Evolutionary conservation across 768 basidiomycete genomes (phyloP).

Genomic region (Termitomyces sp.): DNA sequence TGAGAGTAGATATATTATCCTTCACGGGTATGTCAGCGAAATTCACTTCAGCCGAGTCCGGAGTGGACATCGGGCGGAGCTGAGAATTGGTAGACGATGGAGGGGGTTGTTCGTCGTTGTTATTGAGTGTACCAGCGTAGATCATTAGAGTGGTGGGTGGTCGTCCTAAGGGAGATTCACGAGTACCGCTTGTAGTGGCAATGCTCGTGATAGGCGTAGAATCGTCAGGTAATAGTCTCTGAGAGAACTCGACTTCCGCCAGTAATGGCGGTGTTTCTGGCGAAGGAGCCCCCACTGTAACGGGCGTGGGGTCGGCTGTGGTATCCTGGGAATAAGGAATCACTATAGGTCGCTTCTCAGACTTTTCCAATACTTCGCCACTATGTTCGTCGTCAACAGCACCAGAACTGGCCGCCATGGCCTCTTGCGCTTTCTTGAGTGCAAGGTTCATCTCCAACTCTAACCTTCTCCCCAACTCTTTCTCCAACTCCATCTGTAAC

Average conservation of each 20-base stretch:
- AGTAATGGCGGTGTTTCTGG: not conserved
- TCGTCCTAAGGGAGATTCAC: not conserved
- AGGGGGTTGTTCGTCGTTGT: not conserved
- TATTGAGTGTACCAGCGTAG: not conserved
- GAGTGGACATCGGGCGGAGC: not conserved
- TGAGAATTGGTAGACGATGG: not conserved
- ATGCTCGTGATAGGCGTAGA: not conserved
- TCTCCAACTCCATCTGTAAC: conserved; percentile 52
- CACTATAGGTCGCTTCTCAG: not conserved
- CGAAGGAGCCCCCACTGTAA: not conserved
- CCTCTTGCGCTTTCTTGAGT: not conserved
- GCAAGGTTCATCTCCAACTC: conserved; percentile 30
- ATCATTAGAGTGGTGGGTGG: not conserved
- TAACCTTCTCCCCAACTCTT: conserved; percentile 47
- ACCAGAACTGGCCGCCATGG: not conserved
- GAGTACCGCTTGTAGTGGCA: not conserved
- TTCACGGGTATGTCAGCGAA: not conserved
- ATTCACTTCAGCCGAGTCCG: not conserved
- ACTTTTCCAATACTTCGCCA: not conserved
- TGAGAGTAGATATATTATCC: not conserved
- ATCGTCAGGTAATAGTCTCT: not conserved
- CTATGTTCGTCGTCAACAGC: not conserved
- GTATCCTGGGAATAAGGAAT: not conserved
- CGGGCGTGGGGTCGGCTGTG: no score
- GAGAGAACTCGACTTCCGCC: not conserved